Percentiles rank a stretch among this genome's conserved stretches.
These are phyloP conservation scores for Neurospora sp. DNA, from an alignment of 495 filamentous ascomycete species.

Conservation along the genomic window DNA sequence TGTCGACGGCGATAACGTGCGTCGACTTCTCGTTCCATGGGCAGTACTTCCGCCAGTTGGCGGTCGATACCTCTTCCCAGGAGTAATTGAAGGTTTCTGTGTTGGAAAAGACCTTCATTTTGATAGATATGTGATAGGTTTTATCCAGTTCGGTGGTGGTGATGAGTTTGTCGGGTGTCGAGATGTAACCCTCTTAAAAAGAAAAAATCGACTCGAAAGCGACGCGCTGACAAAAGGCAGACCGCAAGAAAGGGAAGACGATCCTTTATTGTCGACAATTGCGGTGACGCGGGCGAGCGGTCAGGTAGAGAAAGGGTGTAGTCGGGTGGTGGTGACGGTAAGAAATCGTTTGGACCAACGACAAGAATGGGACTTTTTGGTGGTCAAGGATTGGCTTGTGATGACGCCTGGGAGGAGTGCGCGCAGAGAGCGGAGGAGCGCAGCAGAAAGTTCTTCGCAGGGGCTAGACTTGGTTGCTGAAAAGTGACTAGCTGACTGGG, in stretches of 20 bases:
- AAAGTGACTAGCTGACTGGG: background rate
- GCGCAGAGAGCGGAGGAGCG: background rate
- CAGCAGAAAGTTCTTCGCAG: background rate
- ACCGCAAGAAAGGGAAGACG: background rate
- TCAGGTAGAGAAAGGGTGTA: background rate
- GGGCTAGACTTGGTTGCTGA: background rate
- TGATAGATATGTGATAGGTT: constrained; percentile 1
- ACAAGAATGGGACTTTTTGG: background rate
- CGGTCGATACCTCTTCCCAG: constrained; percentile 97
- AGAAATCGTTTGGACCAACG: background rate
- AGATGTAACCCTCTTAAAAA: background rate
- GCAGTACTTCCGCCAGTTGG: constrained; percentile 98
- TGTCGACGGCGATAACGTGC: constrained; percentile 92
- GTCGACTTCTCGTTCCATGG: constrained; percentile 95
- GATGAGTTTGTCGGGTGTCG: background rate
- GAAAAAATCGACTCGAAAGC: background rate
- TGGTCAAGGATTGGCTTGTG: background rate
- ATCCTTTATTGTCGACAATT: background rate
- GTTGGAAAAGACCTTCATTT: constrained; percentile 92
- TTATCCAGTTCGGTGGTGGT: background rate
- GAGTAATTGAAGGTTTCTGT: constrained; percentile 88
- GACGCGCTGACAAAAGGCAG: constrained; percentile 1
- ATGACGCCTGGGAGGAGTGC: background rate
- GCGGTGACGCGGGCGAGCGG: background rate
- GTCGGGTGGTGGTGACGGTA: background rate